phyloP scores from a whole-genome alignment of 1,139 yeast species.

The Yamadazyma epiphylla region DNA sequence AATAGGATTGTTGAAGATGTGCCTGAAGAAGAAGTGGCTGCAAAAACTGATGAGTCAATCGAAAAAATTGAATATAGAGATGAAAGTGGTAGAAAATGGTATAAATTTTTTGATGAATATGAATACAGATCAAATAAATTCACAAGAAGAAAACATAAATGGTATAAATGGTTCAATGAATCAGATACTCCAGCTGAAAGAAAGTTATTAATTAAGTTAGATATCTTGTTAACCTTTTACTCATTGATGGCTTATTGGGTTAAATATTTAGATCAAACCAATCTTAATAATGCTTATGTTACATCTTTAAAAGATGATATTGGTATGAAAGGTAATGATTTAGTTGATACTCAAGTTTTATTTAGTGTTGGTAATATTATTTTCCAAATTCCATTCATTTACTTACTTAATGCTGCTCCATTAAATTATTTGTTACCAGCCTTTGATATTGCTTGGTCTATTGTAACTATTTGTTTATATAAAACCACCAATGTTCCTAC shows the following conservation, averaged over 20 bases:
- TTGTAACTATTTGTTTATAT: constrained; percentile 55
- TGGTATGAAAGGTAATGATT: constrained; percentile 62
- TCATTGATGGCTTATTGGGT: constrained; percentile 68
- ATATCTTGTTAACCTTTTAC: constrained; percentile 54
- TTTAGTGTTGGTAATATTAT: constrained; percentile 57
- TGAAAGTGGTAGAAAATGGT: constrained; percentile 62
- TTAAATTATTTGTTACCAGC: constrained; percentile 53
- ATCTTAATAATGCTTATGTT: constrained; percentile 65
- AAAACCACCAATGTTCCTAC: constrained; percentile 44
- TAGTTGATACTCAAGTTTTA: constrained; percentile 56
- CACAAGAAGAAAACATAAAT: constrained; percentile 38
- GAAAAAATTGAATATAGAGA: constrained; percentile 47
- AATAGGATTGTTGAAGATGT: constrained; percentile 42
- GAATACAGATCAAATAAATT: constrained; percentile 48
- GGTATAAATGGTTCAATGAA: constrained; percentile 66
- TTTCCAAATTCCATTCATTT: constrained; percentile 51
- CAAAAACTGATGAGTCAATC: constrained; percentile 10
- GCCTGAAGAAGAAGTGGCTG: constrained; percentile 12
- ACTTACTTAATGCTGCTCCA: constrained; percentile 45
- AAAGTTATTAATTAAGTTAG: constrained; percentile 57
- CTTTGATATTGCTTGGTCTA: constrained; percentile 64
- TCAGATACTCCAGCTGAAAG: constrained; percentile 53
- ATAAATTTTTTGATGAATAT: constrained; percentile 59
- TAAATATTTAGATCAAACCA: constrained; percentile 61
- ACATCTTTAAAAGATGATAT: constrained; percentile 60